Evolutionary conservation across 192 early-diverging fungal genomes (phyloP).

Genomic region (Coemansia sp.): DNA sequence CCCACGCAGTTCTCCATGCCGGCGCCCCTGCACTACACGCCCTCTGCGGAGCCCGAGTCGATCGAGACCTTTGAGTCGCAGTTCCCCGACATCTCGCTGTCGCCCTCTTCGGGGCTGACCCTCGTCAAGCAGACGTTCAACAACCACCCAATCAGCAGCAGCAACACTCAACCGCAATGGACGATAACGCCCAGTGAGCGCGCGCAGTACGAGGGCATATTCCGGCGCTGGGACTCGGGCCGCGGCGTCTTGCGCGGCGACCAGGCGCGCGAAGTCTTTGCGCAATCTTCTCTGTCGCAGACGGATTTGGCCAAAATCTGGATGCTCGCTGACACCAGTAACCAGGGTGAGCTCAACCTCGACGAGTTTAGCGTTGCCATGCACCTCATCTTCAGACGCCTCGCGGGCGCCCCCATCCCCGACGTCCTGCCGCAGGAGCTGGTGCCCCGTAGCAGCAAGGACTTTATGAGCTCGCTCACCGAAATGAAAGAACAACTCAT

Average conservation of each 20-base stretch:
- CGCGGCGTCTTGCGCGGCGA: slow-evolving; percentile 56
- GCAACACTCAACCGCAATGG: slow-evolving; percentile 27
- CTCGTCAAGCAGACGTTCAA: slow-evolving; percentile 40
- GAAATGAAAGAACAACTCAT: slow-evolving; percentile 51
- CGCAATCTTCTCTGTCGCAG: slow-evolving; percentile 56
- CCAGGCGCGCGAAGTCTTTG: slow-evolving; percentile 60
- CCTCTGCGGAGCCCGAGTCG: slow-evolving; percentile 6
- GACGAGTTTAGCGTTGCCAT: slow-evolving; percentile 98
- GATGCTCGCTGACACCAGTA: slow-evolving; percentile 44
- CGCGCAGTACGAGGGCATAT: slow-evolving; percentile 46
- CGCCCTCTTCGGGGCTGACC: slow-evolving; percentile 12
- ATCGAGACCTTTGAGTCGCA: slow-evolving; percentile 35
- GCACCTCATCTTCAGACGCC: slow-evolving; percentile 90
- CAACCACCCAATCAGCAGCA: background rate
- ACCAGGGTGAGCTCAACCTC: slow-evolving; percentile 81
- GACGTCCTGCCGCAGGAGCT: slow-evolving; percentile 77
- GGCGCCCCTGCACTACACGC: background rate
- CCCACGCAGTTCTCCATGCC: background rate
- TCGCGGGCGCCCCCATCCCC: slow-evolving; percentile 83
- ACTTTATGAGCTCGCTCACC: slow-evolving; percentile 66
- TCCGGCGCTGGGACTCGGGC: slow-evolving; percentile 55
- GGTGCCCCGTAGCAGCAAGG: slow-evolving; percentile 81
- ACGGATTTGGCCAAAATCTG: slow-evolving; percentile 59
- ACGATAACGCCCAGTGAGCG: slow-evolving; percentile 32
- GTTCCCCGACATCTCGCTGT: slow-evolving; percentile 37